Evolutionary conservation across 1,284 basidiomycete species (phyloP).

Genomic region (Irpex lacteus): DNA sequence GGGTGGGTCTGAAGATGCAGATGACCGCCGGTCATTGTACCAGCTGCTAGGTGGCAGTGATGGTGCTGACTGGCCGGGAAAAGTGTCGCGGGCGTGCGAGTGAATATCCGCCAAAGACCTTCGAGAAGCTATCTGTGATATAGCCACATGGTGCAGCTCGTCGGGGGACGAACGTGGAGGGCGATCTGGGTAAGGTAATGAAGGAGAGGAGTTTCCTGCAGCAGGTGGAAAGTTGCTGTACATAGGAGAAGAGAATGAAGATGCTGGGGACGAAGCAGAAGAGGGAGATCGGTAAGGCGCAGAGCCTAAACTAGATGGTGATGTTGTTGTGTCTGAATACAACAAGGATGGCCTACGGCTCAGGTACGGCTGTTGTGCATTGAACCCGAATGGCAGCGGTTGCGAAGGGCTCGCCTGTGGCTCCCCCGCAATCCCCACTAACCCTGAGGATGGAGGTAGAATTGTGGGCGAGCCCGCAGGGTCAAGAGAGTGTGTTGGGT

Average conservation of each 20-base stretch:
- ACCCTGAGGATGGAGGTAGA: background rate
- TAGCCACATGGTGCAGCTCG: slow-evolving; percentile 1
- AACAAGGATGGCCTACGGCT: slow-evolving; percentile 1
- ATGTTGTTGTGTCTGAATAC: background rate
- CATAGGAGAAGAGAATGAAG: background rate
- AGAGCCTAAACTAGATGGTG: background rate
- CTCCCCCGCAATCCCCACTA: slow-evolving; percentile 2
- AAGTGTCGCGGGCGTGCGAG: background rate
- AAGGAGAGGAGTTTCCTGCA: background rate
- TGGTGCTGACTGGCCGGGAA: background rate
- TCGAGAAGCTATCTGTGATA: slow-evolving; percentile 1
- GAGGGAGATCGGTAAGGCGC: background rate
- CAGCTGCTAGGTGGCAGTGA: slow-evolving; percentile 1
- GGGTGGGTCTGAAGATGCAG: background rate
- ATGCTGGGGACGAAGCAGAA: background rate
- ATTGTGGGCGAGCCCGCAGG: background rate
- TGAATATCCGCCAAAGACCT: background rate
- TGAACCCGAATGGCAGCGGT: slow-evolving; percentile 1
- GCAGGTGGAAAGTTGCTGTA: background rate
- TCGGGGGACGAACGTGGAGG: slow-evolving; percentile 1
- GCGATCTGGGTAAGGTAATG: background rate
- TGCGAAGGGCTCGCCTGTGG: background rate
- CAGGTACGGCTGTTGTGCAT: slow-evolving; percentile 9
- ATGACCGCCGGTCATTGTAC: background rate
- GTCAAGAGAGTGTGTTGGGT: slow-evolving; percentile 7